phyloP scores from a whole-genome alignment of 1,139 yeast genomes.

The Saccharomyces hybrid region DNA sequence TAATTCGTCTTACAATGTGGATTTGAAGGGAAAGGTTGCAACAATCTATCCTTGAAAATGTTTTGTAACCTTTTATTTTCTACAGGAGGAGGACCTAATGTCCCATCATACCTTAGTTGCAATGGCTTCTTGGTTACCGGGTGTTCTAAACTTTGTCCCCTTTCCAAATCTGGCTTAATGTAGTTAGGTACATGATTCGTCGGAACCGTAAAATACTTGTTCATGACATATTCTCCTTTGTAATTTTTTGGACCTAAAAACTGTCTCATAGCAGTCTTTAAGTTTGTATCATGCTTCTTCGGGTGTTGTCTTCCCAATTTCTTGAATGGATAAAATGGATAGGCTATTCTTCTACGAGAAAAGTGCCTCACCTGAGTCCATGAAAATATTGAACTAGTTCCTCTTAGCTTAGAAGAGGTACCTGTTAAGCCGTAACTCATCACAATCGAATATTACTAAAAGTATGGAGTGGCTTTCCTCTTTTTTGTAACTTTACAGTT shows the following conservation, averaged over 20 bases:
- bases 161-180: conserved; percentile 51
- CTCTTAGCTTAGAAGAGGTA: neutral
- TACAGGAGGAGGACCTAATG: conserved; percentile 9
- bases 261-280: conserved; percentile 32
- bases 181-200: conserved; percentile 70
- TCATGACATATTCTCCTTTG: conserved; percentile 73
- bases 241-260: conserved; percentile 80
- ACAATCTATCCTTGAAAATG: conserved; percentile 32
- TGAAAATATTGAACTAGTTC: neutral
- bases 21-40: conserved; percentile 80
- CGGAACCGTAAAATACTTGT: conserved; percentile 70
- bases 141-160: conserved; percentile 37
- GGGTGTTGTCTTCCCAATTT: conserved; percentile 38
- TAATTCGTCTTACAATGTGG: conserved; percentile 60
- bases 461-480: neutral
- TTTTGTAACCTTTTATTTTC: conserved; percentile 20
- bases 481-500: neutral
- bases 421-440: neutral
- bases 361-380: conserved; percentile 31
- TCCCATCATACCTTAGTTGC: conserved; percentile 22
- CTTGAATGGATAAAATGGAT: conserved; percentile 40
- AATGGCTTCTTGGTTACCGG: conserved; percentile 35
- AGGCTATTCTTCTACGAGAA: conserved; percentile 41
- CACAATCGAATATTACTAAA: neutral
- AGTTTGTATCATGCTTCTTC: conserved; percentile 37